Evolutionary conservation across 176 grass and related monocot genomes (phyloP).

Genomic region (Phoenix dactylifera): DNA sequence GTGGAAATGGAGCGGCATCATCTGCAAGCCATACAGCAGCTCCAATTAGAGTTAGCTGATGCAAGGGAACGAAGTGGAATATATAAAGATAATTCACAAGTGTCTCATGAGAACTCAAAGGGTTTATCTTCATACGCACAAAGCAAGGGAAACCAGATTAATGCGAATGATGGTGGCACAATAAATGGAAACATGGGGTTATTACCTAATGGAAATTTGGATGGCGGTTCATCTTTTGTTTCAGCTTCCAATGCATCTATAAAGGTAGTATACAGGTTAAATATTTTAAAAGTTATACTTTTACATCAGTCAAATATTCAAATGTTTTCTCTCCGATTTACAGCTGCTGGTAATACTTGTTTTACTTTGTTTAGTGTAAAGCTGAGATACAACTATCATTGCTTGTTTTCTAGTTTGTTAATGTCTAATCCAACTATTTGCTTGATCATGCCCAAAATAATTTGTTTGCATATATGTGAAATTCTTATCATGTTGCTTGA

Average conservation of each 20-base stretch:
- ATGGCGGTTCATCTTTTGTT: constrained; percentile 19
- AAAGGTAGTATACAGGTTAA: constrained; percentile 36
- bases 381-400: too few species aligned
- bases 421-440: too few species aligned
- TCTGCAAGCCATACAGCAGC: constrained; percentile 78
- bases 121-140: constrained; percentile 47
- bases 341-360: too few species aligned
- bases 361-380: too few species aligned
- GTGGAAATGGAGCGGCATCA: constrained; percentile 74
- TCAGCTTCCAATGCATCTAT: constrained; percentile 20
- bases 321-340: too few species aligned
- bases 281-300: not conserved
- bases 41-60: constrained; percentile 73
- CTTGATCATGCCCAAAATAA: too few species aligned
- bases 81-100: constrained; percentile 58
- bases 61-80: constrained; percentile 44
- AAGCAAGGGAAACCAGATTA: constrained; percentile 47
- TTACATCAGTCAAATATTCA: too few species aligned
- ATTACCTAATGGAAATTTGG: constrained; percentile 45
- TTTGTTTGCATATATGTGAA: too few species aligned
- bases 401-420: too few species aligned
- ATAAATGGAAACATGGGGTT: constrained; percentile 29
- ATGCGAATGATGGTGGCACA: constrained; percentile 49
- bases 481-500: too few species aligned
- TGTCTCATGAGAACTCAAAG: constrained; percentile 45